Evolutionary conservation across 2,329 filamentous ascomycete genomes (phyloP), one percentile per base, ranked within the genome.

Genomic region (Trichophyton verrucosum): DNA sequence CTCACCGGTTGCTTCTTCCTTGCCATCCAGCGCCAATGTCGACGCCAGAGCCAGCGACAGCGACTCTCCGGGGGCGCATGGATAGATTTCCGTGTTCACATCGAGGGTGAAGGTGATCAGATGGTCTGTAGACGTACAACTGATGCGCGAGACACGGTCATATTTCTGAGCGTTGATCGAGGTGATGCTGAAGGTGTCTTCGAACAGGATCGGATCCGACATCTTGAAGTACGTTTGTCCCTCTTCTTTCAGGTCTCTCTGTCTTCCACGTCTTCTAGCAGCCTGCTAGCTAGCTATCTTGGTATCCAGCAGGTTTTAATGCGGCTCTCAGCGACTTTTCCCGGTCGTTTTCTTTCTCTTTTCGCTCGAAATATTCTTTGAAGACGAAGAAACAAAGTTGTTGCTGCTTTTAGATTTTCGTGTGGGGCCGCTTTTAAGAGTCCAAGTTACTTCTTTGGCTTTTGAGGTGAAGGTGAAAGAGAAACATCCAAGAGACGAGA

Each of bases 11-110:
- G 75, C 80, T 66, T 90, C 85, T 70, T 89, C 84, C 74, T 88
- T 92, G 65, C 94, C 94, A 72, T 97, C 94, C 56, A 96, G 82
- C 60, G 88, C 85, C 61, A 99, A 80, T 17, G 90, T 94, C 3
- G 87, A 91, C 15, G 92, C 90, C 60, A 99, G 80, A 9, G 92
- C 85, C 65, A 96, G 80, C 65, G 88, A 86, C 62, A 99, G 75
- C 13, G 81, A 86, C 67, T 96, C 91, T 71, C 87, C 88, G 7
- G 84, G 77, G 44, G 78, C 73, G 68, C 88, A 84, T 1, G 89
- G 89, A 75, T 94, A 96, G 6, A 99, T 83, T 76, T 99, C 92
- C 61, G 84, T 87, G 80, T 97, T 96, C 76, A 97, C 85, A 77
- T 99, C 94, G 63, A 99, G 87, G 4, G 84, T 86, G 78, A 97